Evolutionary conservation across 768 basidiomycete species (phyloP), one percentile per base, ranked within the genome.

Genomic region (Infundibulicybe gibba): DNA sequence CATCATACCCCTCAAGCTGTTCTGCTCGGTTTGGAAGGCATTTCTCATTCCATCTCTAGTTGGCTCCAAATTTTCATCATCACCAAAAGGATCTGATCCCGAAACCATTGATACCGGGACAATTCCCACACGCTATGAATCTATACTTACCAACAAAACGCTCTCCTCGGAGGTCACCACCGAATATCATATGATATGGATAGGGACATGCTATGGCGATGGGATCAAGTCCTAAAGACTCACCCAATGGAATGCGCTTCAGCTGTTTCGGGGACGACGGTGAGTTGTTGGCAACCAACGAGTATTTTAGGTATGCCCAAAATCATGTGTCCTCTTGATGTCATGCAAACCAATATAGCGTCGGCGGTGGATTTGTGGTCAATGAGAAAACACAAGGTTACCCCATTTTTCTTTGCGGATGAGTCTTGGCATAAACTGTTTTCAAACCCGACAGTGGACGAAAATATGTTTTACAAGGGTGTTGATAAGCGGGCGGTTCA

Each of bases 191-290:
- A 90, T 57, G 87, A 94, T 62, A 87, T 90, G 78, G 83, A 92
- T 50, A 75, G 80, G 20, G 95, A 98, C 61, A 91, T 98, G 90
- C 69, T 93, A 17, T 95, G 92, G 92, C 74, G 86, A 19, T 91
- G 83, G 81, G 88, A 92, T 56, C 81, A 87, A 43, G 86, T 93
- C n/a, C 77, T 94, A 20, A 86, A 85, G 63, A 90, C 89, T 0
- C 89, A 91, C 60, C 86, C 91, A 95, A 95, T 59, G 94, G 94
- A 38, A 94, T 98, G 82, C 78, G 92, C 8, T 97, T 97, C 63
- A 85, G 85, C 32, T 87, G 81, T 31, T 98, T 93, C 54, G 83
- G 76, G 44, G 72, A 77, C 40, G 72, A 86, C n/a, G 94, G 94
- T 2, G 81, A 90, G 52, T 67, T 97, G 49, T 70, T 98, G 48